Percentiles rank a stretch among this genome's conserved stretches.
Evolutionary conservation across 2,329 filamentous ascomycete genomes (phyloP).

Genomic region (Orbilia javanica): DNA sequence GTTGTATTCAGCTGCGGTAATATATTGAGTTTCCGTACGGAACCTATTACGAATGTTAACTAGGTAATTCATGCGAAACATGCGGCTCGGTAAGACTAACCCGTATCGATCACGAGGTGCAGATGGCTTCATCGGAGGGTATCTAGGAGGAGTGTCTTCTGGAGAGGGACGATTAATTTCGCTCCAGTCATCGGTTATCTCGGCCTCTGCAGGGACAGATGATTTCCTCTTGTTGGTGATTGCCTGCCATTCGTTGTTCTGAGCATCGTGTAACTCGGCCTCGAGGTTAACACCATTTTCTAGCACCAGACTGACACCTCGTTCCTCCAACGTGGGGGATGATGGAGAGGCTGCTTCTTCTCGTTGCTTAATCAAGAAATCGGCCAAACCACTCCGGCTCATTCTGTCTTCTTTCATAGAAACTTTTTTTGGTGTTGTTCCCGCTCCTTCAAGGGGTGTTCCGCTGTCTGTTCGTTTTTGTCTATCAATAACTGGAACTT

Average conservation of each 20-base stretch:
- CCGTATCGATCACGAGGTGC: constrained; percentile 62
- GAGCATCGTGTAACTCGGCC: constrained; percentile 45
- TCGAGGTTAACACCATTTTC: constrained; percentile 52
- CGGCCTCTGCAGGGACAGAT: constrained; percentile 24
- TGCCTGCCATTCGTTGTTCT: constrained; percentile 55
- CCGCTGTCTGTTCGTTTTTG: constrained; percentile 61
- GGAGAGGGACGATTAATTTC: constrained; percentile 44
- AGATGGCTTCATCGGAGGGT: constrained; percentile 51
- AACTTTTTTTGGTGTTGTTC: constrained; percentile 56
- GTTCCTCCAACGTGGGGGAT: constrained; percentile 54
- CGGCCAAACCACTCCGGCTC: constrained; percentile 58
- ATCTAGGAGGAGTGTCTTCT: constrained; percentile 50
- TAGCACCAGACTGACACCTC: constrained; percentile 55
- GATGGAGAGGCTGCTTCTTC: constrained; percentile 57
- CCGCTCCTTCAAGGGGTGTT: constrained; percentile 59
- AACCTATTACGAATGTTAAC: constrained; percentile 74
- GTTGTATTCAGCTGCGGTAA: constrained; percentile 82
- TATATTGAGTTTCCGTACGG: constrained; percentile 84
- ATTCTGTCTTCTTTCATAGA: constrained; percentile 60
- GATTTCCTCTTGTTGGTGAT: constrained; percentile 55
- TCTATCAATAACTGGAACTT: constrained; percentile 60
- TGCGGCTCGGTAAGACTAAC: constrained; percentile 48
- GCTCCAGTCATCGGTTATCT: constrained; percentile 26
- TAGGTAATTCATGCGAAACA: constrained; percentile 25
- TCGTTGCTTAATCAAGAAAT: constrained; percentile 59